phyloP scores from a whole-genome alignment of 2,329 filamentous ascomycete genomes.

The Aspergillus brasiliensis region DNA sequence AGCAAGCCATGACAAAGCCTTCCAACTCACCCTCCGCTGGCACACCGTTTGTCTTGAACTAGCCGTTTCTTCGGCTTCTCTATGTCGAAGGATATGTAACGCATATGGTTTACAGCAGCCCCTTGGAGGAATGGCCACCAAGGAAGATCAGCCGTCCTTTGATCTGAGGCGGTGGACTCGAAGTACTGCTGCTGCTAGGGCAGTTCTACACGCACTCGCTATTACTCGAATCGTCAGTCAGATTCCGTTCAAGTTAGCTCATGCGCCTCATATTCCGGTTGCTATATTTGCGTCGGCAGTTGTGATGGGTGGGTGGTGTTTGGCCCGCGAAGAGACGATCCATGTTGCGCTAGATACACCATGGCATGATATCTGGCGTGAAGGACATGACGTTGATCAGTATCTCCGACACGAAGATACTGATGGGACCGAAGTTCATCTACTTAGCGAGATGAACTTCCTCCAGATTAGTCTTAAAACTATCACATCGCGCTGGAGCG shows the following conservation, averaged over 20 bases:
- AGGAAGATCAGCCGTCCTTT: not conserved
- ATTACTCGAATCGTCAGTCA: not conserved
- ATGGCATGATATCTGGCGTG: not conserved
- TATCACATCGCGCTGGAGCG: constrained; percentile 16
- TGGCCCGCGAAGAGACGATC: not conserved
- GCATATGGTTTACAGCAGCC: not conserved
- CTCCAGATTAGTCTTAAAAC: constrained; percentile 18
- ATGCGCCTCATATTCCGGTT: not conserved
- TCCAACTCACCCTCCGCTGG: constrained; percentile 17
- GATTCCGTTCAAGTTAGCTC: not conserved
- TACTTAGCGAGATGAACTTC: constrained; percentile 20
- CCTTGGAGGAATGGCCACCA: not conserved
- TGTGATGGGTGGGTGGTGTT: not conserved
- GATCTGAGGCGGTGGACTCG: constrained; percentile 6
- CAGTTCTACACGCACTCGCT: not conserved
- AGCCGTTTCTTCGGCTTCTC: constrained; percentile 9
- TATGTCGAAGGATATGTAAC: constrained; percentile 16
- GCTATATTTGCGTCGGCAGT: not conserved
- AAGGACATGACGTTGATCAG: not conserved
- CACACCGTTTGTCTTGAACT: constrained; percentile 22
- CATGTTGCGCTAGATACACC: not conserved
- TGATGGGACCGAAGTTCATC: not conserved
- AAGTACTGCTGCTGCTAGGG: not conserved
- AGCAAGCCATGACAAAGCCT: not conserved
- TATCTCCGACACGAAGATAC: not conserved